These are phyloP conservation scores for Beauveria rudraprayagi DNA, from an alignment of 2,329 filamentous ascomycete species.

Conservation along the genomic window DNA sequence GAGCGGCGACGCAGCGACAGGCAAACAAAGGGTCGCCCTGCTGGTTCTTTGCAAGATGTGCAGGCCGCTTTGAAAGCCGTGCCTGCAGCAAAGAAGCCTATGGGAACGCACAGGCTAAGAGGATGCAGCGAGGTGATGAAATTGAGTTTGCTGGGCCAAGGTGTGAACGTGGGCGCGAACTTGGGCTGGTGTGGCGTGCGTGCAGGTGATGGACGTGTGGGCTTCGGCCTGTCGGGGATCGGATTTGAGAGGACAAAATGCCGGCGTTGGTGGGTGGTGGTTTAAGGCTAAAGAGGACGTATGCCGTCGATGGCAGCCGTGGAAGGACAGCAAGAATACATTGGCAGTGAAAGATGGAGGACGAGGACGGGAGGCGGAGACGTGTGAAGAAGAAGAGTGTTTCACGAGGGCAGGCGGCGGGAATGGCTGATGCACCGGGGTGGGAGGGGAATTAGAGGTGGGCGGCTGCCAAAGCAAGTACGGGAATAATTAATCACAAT, in stretches of 20 bases:
- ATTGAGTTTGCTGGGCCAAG: background rate
- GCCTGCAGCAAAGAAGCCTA: background rate
- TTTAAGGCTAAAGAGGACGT: background rate
- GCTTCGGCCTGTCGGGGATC: constrained; percentile 5
- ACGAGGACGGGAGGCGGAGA: background rate
- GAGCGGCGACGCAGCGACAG: background rate
- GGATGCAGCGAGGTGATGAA: background rate
- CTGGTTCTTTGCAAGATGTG: background rate
- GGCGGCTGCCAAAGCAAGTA: background rate
- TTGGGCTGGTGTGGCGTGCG: background rate
- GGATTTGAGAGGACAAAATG: background rate
- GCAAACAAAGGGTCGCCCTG: background rate
- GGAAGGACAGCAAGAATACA: background rate
- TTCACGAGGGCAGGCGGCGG: constrained; percentile 1
- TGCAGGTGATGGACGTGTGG: background rate
- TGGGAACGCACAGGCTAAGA: background rate
- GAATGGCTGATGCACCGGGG: background rate
- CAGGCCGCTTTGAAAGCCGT: background rate
- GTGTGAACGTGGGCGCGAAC: background rate
- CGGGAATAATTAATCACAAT: background rate
- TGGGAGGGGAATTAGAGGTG: background rate
- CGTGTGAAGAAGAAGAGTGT: background rate
- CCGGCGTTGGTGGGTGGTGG: background rate
- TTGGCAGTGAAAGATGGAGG: background rate
- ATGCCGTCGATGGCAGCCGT: background rate